Base-by-base conservation (phyloP, 1,284 basidiomycete genomes). In the Albatrellus sp. region DNA sequence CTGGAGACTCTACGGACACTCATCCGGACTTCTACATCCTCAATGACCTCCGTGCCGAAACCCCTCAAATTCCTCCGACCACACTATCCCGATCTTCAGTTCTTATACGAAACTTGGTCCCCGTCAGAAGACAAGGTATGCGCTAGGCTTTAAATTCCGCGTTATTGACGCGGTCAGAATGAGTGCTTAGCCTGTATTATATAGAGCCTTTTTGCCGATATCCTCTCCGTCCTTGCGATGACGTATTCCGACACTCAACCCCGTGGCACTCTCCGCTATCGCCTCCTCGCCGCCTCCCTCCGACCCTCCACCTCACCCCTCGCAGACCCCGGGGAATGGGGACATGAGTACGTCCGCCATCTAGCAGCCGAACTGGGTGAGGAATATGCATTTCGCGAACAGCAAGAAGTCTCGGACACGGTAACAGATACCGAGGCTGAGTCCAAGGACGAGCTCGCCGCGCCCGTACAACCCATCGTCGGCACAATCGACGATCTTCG, bases 11-110 rank as follows among this genome's bases (percentile, higher is more conserved):
- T 99, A 13, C 78, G 94, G 46, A 94, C 88, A 17, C 71, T 98
- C 34, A 98, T 98, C 57, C 74, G 91, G 57, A 98, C 96, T 3
- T 93, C 92, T 17, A 99, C 96, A 3, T 94, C 90, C 16, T 98
- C 92, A 6, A 98, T 99, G 94, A 99, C 96, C n/a, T 94, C 90
- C 12, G 96, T 99, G 11, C 96, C 96, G 2, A 98, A 99, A 70
- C 96, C 96, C 31, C 77, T 99, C 51, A 99, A 99, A 66, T 99
- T 98, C 68, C 76, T 99, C 40, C 83, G 93, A 49, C 94, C 93
- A 24, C 87, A 93, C 60, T 98, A 96, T 62, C 86, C 87, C 36
- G 86, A 85, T 50, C 73, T 99, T 44, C 89, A 92, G 60, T 66
- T 67, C 32, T 67, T 94, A 16, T 86, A 90, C 62, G 84, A 89